Conservation (phyloP, 495 filamentous ascomycete genomes). For the Podospora tetraspora region DNA sequence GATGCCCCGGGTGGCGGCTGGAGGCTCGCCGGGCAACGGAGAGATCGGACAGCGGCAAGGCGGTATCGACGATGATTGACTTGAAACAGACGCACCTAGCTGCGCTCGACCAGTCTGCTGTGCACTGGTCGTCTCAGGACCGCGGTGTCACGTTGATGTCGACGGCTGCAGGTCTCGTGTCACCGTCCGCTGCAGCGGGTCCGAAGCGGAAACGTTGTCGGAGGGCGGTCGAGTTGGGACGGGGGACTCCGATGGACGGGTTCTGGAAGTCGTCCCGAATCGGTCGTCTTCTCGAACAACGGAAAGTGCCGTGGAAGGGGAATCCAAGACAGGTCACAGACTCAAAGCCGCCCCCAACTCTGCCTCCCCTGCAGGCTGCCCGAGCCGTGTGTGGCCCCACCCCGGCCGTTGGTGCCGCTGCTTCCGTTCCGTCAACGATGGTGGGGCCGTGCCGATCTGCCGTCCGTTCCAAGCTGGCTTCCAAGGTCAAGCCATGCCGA, state of each 20-base stretch:
- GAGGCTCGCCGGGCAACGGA: no score
- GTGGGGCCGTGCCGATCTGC: constrained; percentile 13
- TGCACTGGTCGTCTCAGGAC: neutral
- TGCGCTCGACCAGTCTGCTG: neutral
- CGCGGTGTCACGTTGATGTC: neutral
- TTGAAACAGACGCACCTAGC: neutral
- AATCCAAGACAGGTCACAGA: neutral
- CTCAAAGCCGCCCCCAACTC: neutral
- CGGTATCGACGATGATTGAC: neutral
- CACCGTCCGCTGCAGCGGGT: neutral
- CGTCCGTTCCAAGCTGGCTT: neutral
- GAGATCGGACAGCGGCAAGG: neutral
- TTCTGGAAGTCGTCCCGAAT: constrained; percentile 1
- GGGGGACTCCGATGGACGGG: constrained; percentile 2
- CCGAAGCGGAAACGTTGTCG: neutral
- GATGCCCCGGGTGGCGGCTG: neutral
- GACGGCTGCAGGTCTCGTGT: neutral
- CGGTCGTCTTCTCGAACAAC: constrained; percentile 7
- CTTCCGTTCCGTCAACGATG: constrained; percentile 6
- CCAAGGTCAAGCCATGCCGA: neutral
- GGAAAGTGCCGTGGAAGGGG: constrained; percentile 6
- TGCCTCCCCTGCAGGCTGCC: neutral
- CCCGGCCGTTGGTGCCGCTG: neutral
- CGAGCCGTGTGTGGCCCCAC: neutral
- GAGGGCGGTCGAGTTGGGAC: neutral